A percentile compares a stretch with the other conserved stretches of the same genome.
phyloP scores from a whole-genome alignment of 129 eudicot species.

The Tanacetum coccineum region DNA sequence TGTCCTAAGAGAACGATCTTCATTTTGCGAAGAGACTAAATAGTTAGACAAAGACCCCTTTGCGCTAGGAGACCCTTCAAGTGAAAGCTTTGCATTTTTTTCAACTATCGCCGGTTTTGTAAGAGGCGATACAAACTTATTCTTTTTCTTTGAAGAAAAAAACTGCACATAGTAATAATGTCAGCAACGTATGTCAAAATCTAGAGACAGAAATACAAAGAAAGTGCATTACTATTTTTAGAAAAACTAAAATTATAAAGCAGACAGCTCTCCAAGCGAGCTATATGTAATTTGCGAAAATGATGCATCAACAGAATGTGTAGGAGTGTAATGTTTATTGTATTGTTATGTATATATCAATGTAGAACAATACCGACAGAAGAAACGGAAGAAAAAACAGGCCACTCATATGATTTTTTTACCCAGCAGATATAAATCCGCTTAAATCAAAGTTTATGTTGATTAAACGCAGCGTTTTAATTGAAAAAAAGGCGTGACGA shows the following conservation, averaged over 20 bases:
- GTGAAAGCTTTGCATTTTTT: conserved; percentile 41
- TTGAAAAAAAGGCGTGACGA: background rate
- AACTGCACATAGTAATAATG: conserved; percentile 48
- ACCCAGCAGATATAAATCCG: background rate
- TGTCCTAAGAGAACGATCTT: conserved; percentile 28
- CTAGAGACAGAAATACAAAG: background rate
- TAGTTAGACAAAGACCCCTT: conserved; percentile 73
- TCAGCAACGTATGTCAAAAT: conserved; percentile 11
- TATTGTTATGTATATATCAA: background rate
- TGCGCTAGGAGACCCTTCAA: conserved; percentile 67
- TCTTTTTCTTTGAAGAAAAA: conserved; percentile 77
- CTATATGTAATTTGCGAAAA: background rate
- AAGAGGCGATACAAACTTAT: conserved; percentile 44
- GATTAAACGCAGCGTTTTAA: no score
- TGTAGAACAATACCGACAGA: no score
- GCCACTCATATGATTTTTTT: background rate
- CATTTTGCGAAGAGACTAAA: conserved; percentile 58
- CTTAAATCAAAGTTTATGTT: no score
- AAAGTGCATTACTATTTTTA: background rate
- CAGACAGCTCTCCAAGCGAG: background rate
- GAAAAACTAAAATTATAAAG: background rate
- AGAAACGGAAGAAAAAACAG: no score
- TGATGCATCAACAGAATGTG: background rate
- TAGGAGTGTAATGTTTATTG: conserved; percentile 10
- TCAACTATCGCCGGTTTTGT: conserved; percentile 45